Percentiles rank a stretch among this genome's conserved stretches.
These are phyloP conservation scores for Penicillium goetzii DNA, from an alignment of 495 filamentous ascomycete genomes.

Conservation along the genomic window DNA sequence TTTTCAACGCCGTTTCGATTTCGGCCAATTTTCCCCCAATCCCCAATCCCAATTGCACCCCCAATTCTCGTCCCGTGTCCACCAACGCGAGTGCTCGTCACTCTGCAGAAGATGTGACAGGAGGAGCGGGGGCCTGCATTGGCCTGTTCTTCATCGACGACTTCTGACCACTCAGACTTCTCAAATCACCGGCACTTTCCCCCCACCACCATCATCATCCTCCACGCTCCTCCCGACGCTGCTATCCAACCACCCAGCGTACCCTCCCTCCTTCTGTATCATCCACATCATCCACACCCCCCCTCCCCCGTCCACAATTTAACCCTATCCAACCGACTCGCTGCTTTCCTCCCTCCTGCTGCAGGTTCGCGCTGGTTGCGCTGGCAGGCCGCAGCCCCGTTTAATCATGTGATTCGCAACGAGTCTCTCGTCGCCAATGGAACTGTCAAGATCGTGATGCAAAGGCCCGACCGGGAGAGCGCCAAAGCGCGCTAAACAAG, in stretches of 20 bases:
- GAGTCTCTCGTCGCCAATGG: constrained; percentile 33
- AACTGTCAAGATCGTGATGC: constrained; percentile 23
- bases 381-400: constrained; percentile 44
- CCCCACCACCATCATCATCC: background rate
- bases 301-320: constrained; percentile 10
- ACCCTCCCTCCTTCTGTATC: constrained; percentile 4
- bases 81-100: constrained; percentile 28
- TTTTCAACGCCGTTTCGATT: constrained; percentile 12
- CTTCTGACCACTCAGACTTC: constrained; percentile 3
- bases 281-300: constrained; percentile 11
- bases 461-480: constrained; percentile 19
- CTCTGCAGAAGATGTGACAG: constrained; percentile 42
- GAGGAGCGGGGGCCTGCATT: constrained; percentile 33
- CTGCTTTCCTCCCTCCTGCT: constrained; percentile 27
- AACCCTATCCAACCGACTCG: constrained; percentile 26
- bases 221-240: background rate
- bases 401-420: constrained; percentile 47
- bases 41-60: background rate
- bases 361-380: constrained; percentile 46
- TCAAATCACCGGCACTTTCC: constrained; percentile 6
- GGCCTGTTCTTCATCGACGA: constrained; percentile 10
- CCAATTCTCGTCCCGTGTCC: constrained; percentile 14
- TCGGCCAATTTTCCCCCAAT: constrained; percentile 32
- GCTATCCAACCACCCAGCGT: constrained; percentile 7
- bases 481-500: constrained; percentile 29